Percentiles rank a stretch among this genome's conserved stretches.
Conservation (phyloP, 2,329 filamentous ascomycete species). For the Aspergillus pseudotamarii region DNA sequence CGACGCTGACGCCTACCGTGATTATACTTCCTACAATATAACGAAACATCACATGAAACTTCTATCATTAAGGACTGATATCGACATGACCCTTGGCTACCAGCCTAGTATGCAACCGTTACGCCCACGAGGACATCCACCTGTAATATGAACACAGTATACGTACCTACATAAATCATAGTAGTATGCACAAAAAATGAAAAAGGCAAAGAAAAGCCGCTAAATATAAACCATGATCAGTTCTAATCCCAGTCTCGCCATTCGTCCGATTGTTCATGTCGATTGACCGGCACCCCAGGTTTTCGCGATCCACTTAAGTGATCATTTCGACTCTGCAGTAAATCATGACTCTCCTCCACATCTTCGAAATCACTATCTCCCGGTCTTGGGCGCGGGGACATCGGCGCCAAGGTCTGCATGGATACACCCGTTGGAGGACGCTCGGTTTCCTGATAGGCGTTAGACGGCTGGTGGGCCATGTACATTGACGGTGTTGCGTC, state of each 20-base stretch:
- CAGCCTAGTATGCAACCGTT: background rate
- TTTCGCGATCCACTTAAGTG: background rate
- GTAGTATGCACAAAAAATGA: background rate
- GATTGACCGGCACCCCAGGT: conserved; percentile 3
- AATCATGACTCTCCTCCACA: conserved; percentile 23
- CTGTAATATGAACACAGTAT: background rate
- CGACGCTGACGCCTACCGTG: background rate
- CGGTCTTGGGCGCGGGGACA: conserved; percentile 40
- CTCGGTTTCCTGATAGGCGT: conserved; percentile 26
- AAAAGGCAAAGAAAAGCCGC: background rate
- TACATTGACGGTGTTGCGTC: conserved; percentile 22
- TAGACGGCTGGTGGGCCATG: conserved; percentile 23
- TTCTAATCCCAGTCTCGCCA: conserved; percentile 45
- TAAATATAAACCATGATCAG: conserved; percentile 7
- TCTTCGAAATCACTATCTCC: conserved; percentile 40
- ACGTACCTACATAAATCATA: background rate
- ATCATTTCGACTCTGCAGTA: conserved; percentile 15
- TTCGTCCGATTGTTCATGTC: conserved; percentile 32
- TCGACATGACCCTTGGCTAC: background rate
- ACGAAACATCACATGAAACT: background rate
- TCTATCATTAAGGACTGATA: background rate
- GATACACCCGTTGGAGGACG: conserved; percentile 45
- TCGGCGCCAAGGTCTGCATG: conserved; percentile 45
- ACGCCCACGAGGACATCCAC: background rate
- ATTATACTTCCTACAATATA: background rate